Evolutionary conservation across 1,284 basidiomycete genomes (phyloP), one percentile per base, ranked within the genome.

Genomic region (Puccinia triticina): DNA sequence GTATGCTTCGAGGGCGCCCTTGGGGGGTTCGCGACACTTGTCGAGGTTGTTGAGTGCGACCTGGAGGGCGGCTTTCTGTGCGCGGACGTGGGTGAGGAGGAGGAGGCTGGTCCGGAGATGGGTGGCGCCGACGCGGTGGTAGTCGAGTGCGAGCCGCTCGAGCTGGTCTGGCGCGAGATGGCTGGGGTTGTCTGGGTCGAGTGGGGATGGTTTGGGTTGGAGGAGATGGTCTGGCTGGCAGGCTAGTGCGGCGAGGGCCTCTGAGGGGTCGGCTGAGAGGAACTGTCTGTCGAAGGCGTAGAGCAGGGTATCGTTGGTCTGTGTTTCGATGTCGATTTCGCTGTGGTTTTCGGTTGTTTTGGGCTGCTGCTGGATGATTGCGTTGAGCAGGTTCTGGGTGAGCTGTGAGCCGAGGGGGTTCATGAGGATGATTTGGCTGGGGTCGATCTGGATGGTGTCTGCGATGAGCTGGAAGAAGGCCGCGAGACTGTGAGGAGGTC

Each of bases 1-100:
- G 59, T 61, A 81, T 14, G 79, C 79, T 66, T 81, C 79, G 55
- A 71, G 61, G 4, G 79, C 79, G 34, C 79, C 79, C 26, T 59
- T 26, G 32, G 55, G 71, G n/a, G 79, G 71, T 81, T 81, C 79
- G 26, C 79, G 37, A 74, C 53, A 81, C 50, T 81, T 81, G 50
- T 81, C 79, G 43, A 81, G 71, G 71, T 81, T 81, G 57, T 81
- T 81, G 26, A 81, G 53, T 23, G 79, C 79, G 32, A 72, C 79
- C 37, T 74, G 26, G 12, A 81, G 55, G 12, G 79, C 69, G 1
- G 79, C 64, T 53, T 81, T 81, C 46, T 81, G 79, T 12, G 79
- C 79, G 32, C 79, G 69, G 43, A 81, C 71, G 40, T 81, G 79
- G 34, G 79, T 74, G 71, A 81, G 48, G 8, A 81, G 71, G 18